These are phyloP conservation scores for Fraxinus sp. DNA, from an alignment of 305 asterid genomes.

Conservation along the genomic window DNA sequence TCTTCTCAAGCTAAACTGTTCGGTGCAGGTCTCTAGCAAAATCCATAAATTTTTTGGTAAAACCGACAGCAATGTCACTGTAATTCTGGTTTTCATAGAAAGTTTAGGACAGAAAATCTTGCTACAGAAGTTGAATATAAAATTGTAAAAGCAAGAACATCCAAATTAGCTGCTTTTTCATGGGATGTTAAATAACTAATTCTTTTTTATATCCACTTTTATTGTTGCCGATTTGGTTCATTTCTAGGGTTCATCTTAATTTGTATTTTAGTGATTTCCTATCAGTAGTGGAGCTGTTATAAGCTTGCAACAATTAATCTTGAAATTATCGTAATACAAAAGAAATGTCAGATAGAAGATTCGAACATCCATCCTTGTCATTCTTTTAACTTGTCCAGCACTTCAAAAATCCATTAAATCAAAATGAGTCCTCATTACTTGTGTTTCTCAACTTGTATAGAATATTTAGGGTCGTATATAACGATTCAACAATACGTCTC, in stretches of 20 bases:
- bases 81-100: not conserved
- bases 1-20: not conserved
- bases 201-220: constrained; percentile 31
- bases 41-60: not conserved
- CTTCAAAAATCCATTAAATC: constrained; percentile 34
- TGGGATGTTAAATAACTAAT: constrained; percentile 37
- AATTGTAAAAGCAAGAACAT: constrained; percentile 16
- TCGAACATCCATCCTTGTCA: constrained; percentile 42
- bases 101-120: not conserved
- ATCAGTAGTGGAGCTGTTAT: constrained; percentile 40
- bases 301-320: constrained; percentile 33
- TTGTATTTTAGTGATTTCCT: constrained; percentile 33
- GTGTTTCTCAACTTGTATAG: constrained; percentile 27
- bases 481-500: not conserved
- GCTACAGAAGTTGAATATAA: not conserved
- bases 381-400: constrained; percentile 48
- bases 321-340: constrained; percentile 7
- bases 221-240: constrained; percentile 31
- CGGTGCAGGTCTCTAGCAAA: not conserved
- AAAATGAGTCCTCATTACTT: constrained; percentile 24
- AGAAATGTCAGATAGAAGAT: constrained; percentile 31
- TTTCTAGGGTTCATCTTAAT: constrained; percentile 12
- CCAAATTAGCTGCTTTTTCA: constrained; percentile 10
- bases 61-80: not conserved
- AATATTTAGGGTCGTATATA: not conserved